Evolutionary conservation across 164 flowering plant species (phyloP), one percentile per base, ranked within the genome.

Genomic region (Magnolia officinalis): DNA sequence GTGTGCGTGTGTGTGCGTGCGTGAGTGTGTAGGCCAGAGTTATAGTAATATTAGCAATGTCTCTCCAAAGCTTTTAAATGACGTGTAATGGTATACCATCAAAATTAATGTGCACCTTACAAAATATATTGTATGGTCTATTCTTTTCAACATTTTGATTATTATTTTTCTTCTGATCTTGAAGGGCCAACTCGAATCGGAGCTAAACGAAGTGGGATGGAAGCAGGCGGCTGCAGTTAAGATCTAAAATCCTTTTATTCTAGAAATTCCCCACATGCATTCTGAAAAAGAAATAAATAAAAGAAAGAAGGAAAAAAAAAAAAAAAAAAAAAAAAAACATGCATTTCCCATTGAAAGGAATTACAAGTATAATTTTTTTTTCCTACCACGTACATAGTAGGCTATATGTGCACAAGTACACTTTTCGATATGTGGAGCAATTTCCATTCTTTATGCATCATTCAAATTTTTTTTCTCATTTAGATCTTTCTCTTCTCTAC

Each of bases 161-260:
- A 24, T 24, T 24, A 2, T 71, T 71, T 49, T 2, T 18, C 18
- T 10, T 10, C 11, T 73, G 0, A 59, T 18, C 18, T 8, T 59
- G 50, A 72, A 95, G 98, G 98, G 98, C 11, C 97, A 95, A 59
- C 59, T 95, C 74, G 98, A 95, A 80, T 89, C 89, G 73, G 92
- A 92, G 58, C 74, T 95, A 67, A 95, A 95, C 82, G 95, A 95
- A 16, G 87, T 80, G 77, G 98, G 98, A 77, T 86, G 90, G 77
- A 82, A 87, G 79, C 98, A 95, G 83, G 98, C 97, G 61, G 81
- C 67, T 71, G 85, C 86, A 37, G 98, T 95, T 84, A 86, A 70
- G 72, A 70, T 50, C 72, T n/a, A 18, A 29, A 68, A 68, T 31
- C 68, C 11, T 65, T 9, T 24, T 64, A 24, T 64, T 58, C 63